These are phyloP conservation scores for Aureobasidium sp. DNA, from an alignment of 2,329 filamentous ascomycete species.

Conservation along the genomic window DNA sequence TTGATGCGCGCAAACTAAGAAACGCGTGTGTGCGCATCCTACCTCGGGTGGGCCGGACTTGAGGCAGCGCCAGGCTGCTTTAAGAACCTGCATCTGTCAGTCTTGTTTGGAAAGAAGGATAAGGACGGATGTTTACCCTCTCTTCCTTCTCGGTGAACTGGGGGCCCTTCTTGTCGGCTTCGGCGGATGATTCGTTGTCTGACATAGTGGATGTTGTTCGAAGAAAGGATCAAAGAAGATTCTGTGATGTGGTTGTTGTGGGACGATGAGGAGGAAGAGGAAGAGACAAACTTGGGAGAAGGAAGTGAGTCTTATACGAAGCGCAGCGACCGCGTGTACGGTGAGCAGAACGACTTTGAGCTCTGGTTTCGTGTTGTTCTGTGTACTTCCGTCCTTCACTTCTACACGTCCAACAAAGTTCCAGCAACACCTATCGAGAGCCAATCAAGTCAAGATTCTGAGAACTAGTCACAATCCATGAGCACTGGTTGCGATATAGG, in stretches of 20 bases:
- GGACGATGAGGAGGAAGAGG: background rate
- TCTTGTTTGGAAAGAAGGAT: no score
- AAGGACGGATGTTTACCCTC: no score
- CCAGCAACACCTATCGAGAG: no score
- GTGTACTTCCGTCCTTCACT: no score
- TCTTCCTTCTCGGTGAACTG: constrained; percentile 27
- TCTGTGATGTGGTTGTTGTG: background rate
- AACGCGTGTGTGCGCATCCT: background rate
- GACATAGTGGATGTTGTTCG: constrained; percentile 1
- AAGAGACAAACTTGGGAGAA: background rate
- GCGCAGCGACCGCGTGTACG: no score
- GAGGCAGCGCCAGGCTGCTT: constrained; percentile 28
- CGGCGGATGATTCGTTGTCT: background rate
- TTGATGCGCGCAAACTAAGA: background rate
- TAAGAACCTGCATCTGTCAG: no score
- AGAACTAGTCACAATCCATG: no score
- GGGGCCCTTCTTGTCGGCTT: background rate
- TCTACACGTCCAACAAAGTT: no score
- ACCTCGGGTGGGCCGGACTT: constrained; percentile 28
- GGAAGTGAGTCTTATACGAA: background rate
- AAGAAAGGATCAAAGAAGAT: background rate
- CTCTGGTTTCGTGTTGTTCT: background rate
- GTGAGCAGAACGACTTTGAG: background rate
- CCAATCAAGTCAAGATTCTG: no score
- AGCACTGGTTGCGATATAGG: no score